Evolutionary conservation across 371 early-diverging fungal species (phyloP).

Genomic region (Amoeboaphelidium protococcarum): DNA sequence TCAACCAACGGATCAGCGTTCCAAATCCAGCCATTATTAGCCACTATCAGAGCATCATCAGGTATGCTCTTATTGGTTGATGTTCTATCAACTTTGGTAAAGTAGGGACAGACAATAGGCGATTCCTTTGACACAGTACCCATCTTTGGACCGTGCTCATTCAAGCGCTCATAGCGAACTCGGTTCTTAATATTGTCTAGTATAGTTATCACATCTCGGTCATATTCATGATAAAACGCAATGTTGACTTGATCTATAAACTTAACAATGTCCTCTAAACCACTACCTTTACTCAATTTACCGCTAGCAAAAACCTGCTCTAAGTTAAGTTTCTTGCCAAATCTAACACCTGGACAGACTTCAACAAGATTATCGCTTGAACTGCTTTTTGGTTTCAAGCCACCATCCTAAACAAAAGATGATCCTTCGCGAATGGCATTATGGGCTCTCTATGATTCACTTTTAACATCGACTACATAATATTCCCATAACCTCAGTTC

Average conservation of each 20-base stretch:
- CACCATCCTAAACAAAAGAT: not conserved
- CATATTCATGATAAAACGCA: slow-evolving; percentile 48
- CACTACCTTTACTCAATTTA: slow-evolving; percentile 14
- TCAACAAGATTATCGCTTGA: no score
- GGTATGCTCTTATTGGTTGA: slow-evolving; percentile 14
- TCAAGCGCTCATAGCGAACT: slow-evolving; percentile 60
- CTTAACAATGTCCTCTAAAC: slow-evolving; percentile 3
- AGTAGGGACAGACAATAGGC: slow-evolving; percentile 71
- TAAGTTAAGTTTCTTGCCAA: slow-evolving; percentile 18
- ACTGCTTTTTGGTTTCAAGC: no score
- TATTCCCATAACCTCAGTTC: slow-evolving; percentile 61
- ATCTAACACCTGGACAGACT: slow-evolving; percentile 14
- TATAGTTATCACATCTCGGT: slow-evolving; percentile 41
- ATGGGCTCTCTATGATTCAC: not conserved
- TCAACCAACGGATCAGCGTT: slow-evolving; percentile 72
- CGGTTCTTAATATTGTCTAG: slow-evolving; percentile 40
- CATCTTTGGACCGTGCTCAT: slow-evolving; percentile 25
- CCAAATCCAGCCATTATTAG: slow-evolving; percentile 98
- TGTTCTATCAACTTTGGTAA: slow-evolving; percentile 27
- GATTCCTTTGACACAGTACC: slow-evolving; percentile 18
- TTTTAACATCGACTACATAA: slow-evolving; percentile 36
- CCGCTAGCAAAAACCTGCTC: slow-evolving; percentile 8
- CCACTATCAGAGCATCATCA: slow-evolving; percentile 31
- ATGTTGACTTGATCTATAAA: slow-evolving; percentile 46
- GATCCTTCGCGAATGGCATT: not conserved